Evolutionary conservation across 2,329 filamentous ascomycete genomes (phyloP).

Genomic region (Colletotrichum melonis): DNA sequence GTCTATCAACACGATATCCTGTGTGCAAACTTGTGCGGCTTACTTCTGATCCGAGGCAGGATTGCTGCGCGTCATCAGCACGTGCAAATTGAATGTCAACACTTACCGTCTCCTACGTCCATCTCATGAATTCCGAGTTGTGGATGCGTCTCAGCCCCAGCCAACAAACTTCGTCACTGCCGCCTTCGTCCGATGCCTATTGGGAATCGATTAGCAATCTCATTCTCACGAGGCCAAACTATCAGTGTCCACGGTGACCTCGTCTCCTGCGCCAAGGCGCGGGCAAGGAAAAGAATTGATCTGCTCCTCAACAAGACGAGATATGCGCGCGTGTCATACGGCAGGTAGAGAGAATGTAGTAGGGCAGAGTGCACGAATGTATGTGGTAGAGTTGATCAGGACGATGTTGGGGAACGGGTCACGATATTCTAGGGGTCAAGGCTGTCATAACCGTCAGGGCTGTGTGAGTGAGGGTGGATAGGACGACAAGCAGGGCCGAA

Average conservation of each 20-base stretch:
- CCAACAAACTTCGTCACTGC: background rate
- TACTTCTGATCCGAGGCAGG: background rate
- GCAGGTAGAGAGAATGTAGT: background rate
- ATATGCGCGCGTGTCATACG: background rate
- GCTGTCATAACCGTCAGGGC: constrained; percentile 22
- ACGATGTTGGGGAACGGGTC: constrained; percentile 13
- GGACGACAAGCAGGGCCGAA: constrained; percentile 1
- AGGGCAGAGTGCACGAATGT: constrained; percentile 1
- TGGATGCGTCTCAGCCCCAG: background rate
- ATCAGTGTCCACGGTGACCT: background rate
- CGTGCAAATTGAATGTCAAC: background rate
- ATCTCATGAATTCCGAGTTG: background rate
- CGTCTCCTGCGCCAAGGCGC: background rate
- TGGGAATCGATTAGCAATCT: constrained; percentile 6
- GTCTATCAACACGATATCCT: background rate
- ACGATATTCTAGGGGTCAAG: constrained; percentile 15
- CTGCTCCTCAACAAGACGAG: background rate
- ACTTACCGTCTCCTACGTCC: background rate
- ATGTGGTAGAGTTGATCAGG: constrained; percentile 7
- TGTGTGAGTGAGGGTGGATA: constrained; percentile 23
- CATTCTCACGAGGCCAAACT: background rate
- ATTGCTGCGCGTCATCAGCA: background rate
- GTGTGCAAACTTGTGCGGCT: background rate
- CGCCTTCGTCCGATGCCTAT: background rate
- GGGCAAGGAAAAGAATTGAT: background rate